These are phyloP conservation scores for Rhizopogon vinicolor DNA, from an alignment of 768 basidiomycete genomes.

Conservation along the genomic window DNA sequence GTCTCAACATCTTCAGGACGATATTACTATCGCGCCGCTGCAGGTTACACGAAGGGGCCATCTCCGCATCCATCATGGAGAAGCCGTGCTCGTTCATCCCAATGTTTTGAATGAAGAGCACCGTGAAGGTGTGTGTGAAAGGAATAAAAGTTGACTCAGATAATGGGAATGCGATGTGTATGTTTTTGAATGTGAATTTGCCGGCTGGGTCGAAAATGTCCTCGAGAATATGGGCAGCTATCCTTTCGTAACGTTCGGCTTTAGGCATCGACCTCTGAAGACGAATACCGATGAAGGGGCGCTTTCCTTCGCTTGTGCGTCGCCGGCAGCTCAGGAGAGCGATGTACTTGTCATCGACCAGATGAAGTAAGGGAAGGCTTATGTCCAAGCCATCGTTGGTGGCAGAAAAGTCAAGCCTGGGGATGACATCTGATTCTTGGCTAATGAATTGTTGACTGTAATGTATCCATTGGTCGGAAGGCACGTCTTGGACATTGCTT, in stretches of 20 bases:
- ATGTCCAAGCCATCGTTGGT: neutral
- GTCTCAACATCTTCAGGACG: neutral
- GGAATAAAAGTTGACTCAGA: accelerated
- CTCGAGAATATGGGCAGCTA: neutral
- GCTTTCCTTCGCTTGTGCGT: neutral
- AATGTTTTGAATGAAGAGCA: neutral
- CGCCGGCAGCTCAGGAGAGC: neutral
- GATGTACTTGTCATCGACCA: neutral
- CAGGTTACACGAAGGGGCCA: neutral
- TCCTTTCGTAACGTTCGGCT: neutral
- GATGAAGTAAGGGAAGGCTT: neutral
- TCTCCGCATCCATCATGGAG: neutral
- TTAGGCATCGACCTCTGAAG: neutral
- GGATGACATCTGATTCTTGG: neutral
- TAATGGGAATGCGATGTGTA: neutral
- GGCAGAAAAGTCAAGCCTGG: neutral
- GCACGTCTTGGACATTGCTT: neutral
- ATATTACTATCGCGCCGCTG: neutral
- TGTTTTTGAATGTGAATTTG: neutral
- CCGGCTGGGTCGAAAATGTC: neutral
- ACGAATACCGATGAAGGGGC: neutral
- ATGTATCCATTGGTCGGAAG: neutral
- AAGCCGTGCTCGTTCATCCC: neutral
- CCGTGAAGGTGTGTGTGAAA: neutral
- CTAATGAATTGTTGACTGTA: neutral